Evolutionary conservation across 192 early-diverging fungal genomes (phyloP).

Genomic region (Dissophora ornata): DNA sequence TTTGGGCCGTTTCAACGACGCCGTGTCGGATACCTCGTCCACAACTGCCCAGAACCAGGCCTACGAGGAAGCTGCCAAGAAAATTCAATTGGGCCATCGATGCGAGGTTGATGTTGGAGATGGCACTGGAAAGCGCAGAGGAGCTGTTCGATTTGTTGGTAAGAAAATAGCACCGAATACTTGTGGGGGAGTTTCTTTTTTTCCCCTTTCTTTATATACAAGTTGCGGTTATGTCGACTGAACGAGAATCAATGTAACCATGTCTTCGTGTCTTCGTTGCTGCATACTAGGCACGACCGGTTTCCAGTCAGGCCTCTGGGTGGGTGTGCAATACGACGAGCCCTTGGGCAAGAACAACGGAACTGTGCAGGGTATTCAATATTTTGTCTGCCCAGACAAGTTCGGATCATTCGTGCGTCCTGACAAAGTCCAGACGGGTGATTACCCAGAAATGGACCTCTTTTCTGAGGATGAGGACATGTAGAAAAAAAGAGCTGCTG

Average conservation of each 20-base stretch:
- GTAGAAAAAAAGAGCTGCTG: no score
- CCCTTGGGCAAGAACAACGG: slow-evolving; percentile 97
- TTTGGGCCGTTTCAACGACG: slow-evolving; percentile 86
- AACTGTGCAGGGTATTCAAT: slow-evolving; percentile 77
- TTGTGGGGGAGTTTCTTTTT: no score
- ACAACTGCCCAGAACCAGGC: slow-evolving; percentile 55
- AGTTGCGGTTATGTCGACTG: no score
- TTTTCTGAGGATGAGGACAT: slow-evolving; percentile 81
- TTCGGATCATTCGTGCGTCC: slow-evolving; percentile 93
- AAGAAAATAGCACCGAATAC: no score
- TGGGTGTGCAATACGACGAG: slow-evolving; percentile 96
- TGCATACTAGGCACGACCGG: slow-evolving; percentile 59
- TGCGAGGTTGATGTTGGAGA: slow-evolving; percentile 81
- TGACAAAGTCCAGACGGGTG: slow-evolving; percentile 88
- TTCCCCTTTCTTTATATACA: no score
- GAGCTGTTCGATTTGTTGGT: slow-evolving; percentile 81
- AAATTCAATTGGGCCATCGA: slow-evolving; percentile 80
- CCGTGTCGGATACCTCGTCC: slow-evolving; percentile 52
- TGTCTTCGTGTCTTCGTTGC: no score
- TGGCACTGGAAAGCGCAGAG: slow-evolving; percentile 62
- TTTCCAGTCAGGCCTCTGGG: slow-evolving; percentile 92
- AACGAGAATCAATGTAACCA: no score
- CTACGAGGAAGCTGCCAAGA: slow-evolving; percentile 70
- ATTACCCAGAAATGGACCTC: slow-evolving; percentile 92
- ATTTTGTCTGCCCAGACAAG: slow-evolving; percentile 80